Evolutionary conservation across 2,329 filamentous ascomycete genomes (phyloP).

Genomic region (Penicillium sp.): DNA sequence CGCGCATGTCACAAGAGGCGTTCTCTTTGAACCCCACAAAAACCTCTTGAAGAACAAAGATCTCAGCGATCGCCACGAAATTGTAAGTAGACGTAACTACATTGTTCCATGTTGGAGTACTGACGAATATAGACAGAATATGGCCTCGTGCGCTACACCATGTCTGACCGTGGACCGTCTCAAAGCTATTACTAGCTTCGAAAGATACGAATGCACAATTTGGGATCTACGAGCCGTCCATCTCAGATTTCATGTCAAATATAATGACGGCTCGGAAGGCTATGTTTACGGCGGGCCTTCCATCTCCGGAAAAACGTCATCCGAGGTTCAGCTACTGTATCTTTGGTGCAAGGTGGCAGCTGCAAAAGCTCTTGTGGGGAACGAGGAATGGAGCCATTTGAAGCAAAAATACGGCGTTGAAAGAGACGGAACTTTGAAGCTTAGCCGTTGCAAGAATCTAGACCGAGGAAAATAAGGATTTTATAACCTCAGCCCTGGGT

Average conservation of each 20-base stretch:
- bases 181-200: background rate
- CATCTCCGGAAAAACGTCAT: background rate
- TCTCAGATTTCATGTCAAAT: background rate
- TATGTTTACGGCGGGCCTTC: background rate
- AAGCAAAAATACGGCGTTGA: too few species aligned
- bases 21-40: too few species aligned
- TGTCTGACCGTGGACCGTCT: background rate
- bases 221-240: conserved; percentile 1
- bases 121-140: background rate
- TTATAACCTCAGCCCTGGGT: too few species aligned
- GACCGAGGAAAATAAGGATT: too few species aligned
- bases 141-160: background rate
- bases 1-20: too few species aligned
- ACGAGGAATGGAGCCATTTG: too few species aligned
- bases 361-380: too few species aligned
- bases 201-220: background rate
- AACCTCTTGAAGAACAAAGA: too few species aligned
- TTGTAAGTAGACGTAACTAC: background rate
- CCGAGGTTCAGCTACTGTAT: background rate
- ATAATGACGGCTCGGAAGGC: background rate
- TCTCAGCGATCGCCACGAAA: too few species aligned
- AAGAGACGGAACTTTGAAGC: too few species aligned
- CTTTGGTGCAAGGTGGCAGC: background rate
- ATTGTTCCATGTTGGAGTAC: background rate
- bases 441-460: too few species aligned